Conservation (phyloP, 768 basidiomycete genomes). For the Phlebiopsis flavidoalba region DNA sequence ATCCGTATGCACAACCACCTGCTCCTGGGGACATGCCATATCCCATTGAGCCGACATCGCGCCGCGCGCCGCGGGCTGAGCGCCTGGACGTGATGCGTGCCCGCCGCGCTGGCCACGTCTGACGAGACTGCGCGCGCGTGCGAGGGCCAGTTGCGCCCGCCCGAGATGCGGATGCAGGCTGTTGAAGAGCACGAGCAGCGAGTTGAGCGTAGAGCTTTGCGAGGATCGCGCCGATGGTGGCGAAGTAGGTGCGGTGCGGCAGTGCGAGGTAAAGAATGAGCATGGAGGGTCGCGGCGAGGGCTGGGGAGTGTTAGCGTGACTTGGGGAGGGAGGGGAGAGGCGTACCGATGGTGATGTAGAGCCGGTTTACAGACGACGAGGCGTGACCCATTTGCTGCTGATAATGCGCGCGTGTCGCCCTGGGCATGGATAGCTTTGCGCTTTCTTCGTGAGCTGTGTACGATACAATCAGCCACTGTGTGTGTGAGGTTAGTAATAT, state of each 20-base stretch:
- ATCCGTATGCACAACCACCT: not conserved
- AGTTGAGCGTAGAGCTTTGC: slow-evolving; percentile 7
- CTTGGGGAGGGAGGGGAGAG: not conserved
- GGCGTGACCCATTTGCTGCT: not conserved
- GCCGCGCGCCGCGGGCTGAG: not conserved
- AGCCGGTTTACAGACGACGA: slow-evolving; percentile 7
- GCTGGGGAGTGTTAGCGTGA: not conserved
- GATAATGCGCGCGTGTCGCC: not conserved
- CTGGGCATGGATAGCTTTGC: not conserved
- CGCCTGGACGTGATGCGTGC: not conserved
- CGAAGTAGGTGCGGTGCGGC: not conserved
- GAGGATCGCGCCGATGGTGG: not conserved
- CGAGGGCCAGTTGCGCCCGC: not conserved
- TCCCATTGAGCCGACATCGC: not conserved
- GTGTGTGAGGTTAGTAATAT: not conserved
- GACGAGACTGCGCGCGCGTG: not conserved
- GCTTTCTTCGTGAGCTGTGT: not conserved
- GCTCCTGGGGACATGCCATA: slow-evolving; percentile 1
- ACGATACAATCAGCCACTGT: not conserved
- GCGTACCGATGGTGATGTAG: not conserved
- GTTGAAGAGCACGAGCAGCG: slow-evolving; percentile 7
- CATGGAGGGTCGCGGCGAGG: not conserved
- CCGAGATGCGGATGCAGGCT: not conserved
- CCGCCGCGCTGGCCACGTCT: not conserved
- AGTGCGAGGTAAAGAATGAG: slow-evolving; percentile 1